These are phyloP conservation scores for Plasmodium gaboni DNA, from an alignment of 169 alveolate species.

Conservation along the genomic window DNA sequence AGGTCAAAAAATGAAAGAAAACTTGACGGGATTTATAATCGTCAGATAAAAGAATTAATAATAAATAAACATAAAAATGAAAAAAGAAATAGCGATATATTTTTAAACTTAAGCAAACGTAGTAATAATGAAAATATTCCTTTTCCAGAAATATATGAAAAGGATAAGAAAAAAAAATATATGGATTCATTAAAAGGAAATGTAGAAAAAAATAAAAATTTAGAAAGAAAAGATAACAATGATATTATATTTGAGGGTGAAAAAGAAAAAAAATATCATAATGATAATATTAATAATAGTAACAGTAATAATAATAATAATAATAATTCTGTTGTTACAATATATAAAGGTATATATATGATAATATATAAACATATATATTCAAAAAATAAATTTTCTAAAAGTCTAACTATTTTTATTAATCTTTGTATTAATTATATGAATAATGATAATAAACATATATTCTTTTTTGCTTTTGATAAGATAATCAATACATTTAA, in stretches of 20 bases:
- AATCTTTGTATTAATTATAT: conserved; percentile 61
- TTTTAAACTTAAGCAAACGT: conserved; percentile 46
- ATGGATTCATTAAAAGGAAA: neutral
- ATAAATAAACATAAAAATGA: conserved; percentile 21
- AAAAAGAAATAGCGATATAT: conserved; percentile 29
- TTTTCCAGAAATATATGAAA: conserved; percentile 74
- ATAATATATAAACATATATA: conserved; percentile 48
- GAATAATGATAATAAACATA: conserved; percentile 61
- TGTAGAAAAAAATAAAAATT: neutral
- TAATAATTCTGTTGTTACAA: neutral
- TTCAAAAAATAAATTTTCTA: conserved; percentile 61
- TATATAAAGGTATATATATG: conserved; percentile 60
- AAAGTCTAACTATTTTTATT: conserved; percentile 46
- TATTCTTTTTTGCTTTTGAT: conserved; percentile 59
- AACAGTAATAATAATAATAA: conserved; percentile 14
- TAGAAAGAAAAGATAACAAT: conserved; percentile 15
- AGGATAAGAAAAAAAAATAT: conserved; percentile 21
- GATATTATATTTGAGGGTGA: neutral
- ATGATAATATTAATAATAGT: neutral
- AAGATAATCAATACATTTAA: conserved; percentile 30
- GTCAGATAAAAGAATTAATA: conserved; percentile 75
- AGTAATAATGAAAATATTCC: conserved; percentile 65
- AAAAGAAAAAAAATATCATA: neutral
- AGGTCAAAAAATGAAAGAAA: conserved; percentile 85
- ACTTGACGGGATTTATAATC: conserved; percentile 83